phyloP scores from a whole-genome alignment of 1,284 basidiomycete genomes.

The Sanguinoderma infundibulare region DNA sequence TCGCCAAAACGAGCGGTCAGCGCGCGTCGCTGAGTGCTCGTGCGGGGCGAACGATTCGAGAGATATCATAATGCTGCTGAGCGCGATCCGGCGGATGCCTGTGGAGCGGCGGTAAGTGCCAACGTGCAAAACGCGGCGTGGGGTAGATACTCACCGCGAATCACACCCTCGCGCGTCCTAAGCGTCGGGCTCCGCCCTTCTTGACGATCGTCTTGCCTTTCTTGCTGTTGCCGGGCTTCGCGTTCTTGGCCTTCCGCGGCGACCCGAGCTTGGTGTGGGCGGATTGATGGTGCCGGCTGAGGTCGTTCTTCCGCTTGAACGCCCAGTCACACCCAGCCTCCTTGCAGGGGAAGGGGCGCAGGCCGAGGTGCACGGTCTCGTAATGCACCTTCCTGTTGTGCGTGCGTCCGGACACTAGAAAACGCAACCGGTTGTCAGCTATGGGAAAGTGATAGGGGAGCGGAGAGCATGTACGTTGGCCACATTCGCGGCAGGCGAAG shows the following conservation, averaged over 20 bases:
- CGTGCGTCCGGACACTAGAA: conserved; percentile 10
- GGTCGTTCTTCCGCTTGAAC: conserved; percentile 21
- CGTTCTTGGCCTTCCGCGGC: conserved; percentile 10
- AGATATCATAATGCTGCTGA: neutral
- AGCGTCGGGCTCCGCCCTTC: neutral
- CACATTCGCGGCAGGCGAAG: conserved; percentile 3
- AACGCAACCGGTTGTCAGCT: no score
- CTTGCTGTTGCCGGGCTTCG: neutral
- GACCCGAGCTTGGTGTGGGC: conserved; percentile 19
- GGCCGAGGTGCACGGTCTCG: conserved; percentile 7
- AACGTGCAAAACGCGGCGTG: neutral
- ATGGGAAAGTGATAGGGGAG: neutral
- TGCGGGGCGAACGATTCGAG: conserved; percentile 11
- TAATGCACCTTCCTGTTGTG: conserved; percentile 19
- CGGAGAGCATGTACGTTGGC: neutral
- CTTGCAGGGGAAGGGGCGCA: conserved; percentile 10
- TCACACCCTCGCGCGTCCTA: conserved; percentile 1
- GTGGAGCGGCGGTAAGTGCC: neutral
- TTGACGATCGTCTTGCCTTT: neutral
- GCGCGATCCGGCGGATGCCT: conserved; percentile 6
- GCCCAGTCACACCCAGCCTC: neutral
- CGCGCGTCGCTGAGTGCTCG: conserved; percentile 1
- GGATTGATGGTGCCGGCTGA: conserved; percentile 9
- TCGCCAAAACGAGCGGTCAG: neutral
- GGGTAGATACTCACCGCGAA: conserved; percentile 14